A percentile compares a stretch with the other conserved stretches of the same genome.
Evolutionary conservation across 345 rosid genomes (phyloP).

Genomic region (Crucihimalaya himalaica): DNA sequence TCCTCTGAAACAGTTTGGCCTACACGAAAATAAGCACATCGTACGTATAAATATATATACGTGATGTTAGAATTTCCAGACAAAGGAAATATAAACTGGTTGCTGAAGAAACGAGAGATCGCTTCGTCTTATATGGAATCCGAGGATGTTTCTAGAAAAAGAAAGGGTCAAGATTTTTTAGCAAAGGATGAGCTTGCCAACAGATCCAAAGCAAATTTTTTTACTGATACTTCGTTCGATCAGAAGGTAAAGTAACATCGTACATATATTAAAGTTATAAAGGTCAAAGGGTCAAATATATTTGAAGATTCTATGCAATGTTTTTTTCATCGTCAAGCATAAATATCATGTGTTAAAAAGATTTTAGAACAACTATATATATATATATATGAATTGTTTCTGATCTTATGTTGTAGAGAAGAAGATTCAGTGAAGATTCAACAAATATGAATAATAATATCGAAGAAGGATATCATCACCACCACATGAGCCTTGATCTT

Average conservation of each 20-base stretch:
- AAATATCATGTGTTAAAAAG: background rate
- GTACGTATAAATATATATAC: constrained; percentile 21
- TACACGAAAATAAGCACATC: constrained; percentile 44
- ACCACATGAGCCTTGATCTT: constrained; percentile 61
- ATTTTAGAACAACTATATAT: background rate
- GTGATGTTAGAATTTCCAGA: constrained; percentile 32
- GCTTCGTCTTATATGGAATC: constrained; percentile 33
- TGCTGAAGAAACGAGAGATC: constrained; percentile 39
- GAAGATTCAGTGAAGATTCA: constrained; percentile 57
- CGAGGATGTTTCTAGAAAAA: constrained; percentile 51
- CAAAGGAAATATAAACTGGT: constrained; percentile 39
- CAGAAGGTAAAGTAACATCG: constrained; percentile 57
- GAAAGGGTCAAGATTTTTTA: constrained; percentile 49
- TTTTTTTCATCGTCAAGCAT: background rate
- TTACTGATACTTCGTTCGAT: constrained; percentile 58
- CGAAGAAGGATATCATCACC: constrained; percentile 31
- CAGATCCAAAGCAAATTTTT: constrained; percentile 53
- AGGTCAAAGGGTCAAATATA: background rate
- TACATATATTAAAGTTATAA: no score
- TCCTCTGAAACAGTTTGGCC: constrained; percentile 3
- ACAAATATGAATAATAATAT: constrained; percentile 37
- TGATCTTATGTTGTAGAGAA: constrained; percentile 38
- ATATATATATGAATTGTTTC: background rate
- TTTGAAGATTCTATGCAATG: background rate
- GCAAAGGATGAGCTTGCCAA: constrained; percentile 43